Evolutionary conservation across 192 early-diverging fungal genomes (phyloP).

Genomic region (Dissophora ornata): DNA sequence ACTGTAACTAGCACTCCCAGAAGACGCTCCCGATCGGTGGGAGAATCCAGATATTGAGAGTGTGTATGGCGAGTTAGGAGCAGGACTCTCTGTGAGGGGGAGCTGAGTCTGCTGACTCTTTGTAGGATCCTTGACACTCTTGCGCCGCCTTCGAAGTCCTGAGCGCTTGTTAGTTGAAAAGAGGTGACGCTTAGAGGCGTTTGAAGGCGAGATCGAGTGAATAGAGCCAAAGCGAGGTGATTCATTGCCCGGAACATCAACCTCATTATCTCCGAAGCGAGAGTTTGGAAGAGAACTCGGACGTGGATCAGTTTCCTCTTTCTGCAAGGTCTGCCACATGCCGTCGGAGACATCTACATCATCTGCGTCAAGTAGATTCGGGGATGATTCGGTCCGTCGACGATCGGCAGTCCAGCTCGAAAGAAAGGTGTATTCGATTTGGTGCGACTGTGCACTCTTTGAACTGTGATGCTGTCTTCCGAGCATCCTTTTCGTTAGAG

Average conservation of each 20-base stretch:
- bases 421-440: slow-evolving; percentile 16
- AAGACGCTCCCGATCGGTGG: neutral
- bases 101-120: neutral
- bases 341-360: slow-evolving; percentile 8
- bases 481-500: slow-evolving; percentile 34
- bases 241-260: slow-evolving; percentile 9
- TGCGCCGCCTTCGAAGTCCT: slow-evolving; percentile 32
- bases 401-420: slow-evolving; percentile 15
- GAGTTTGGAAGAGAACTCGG: neutral
- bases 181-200: slow-evolving; percentile 24
- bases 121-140: slow-evolving; percentile 32
- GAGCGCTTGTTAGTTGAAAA: slow-evolving; percentile 43
- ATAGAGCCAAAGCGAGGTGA: slow-evolving; percentile 19
- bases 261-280: neutral
- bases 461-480: slow-evolving; percentile 18
- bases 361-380: slow-evolving; percentile 7
- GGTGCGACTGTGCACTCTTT: slow-evolving; percentile 1
- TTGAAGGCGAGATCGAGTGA: slow-evolving; percentile 23
- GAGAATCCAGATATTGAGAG: slow-evolving; percentile 21
- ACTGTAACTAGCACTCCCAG: neutral
- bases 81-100: slow-evolving; percentile 24
- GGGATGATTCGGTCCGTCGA: slow-evolving; percentile 16
- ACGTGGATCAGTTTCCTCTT: slow-evolving; percentile 2
- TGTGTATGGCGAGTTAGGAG: slow-evolving; percentile 26
- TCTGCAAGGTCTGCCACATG: slow-evolving; percentile 40